Percentiles rank a stretch among this genome's conserved stretches.
Evolutionary conservation across 208 protist genomes (phyloP).

Genomic region (Trypanosoma scelopori): DNA sequence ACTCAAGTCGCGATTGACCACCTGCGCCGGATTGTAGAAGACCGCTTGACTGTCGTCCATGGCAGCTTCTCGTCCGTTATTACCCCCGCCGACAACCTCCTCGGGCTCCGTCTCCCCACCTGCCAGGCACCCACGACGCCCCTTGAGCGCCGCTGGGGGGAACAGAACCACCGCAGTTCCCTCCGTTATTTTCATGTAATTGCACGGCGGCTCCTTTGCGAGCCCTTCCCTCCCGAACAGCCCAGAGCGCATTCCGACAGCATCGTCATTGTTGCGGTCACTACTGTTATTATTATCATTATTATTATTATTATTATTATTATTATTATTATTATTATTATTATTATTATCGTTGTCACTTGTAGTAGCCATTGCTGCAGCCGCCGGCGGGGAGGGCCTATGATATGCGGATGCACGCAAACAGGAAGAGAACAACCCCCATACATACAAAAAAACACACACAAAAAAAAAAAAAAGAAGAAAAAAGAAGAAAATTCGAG

Average conservation of each 20-base stretch:
- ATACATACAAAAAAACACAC: too few species aligned
- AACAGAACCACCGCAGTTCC: slow-evolving; percentile 80
- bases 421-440: not conserved
- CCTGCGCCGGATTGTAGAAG: slow-evolving; percentile 98
- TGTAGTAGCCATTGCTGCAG: too few species aligned
- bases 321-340: not conserved
- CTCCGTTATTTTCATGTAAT: slow-evolving; percentile 74
- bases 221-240: slow-evolving; percentile 63
- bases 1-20: slow-evolving; percentile 98
- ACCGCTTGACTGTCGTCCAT: slow-evolving; percentile 76
- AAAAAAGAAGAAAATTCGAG: slow-evolving; percentile 14
- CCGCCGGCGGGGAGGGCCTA: too few species aligned
- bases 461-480: slow-evolving; percentile 1
- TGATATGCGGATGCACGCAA: too few species aligned
- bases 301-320: too few species aligned
- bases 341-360: too few species aligned
- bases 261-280: not conserved
- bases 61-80: slow-evolving; percentile 1
- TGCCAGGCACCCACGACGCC: not conserved
- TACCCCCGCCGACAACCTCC: not conserved
- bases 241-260: slow-evolving; percentile 46
- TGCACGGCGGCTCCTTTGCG: slow-evolving; percentile 43
- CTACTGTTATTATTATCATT: not conserved
- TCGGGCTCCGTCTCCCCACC: not conserved
- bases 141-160: slow-evolving; percentile 49